Base-by-base conservation (phyloP, 2,329 filamentous ascomycete genomes). In the Fusarium veterinarium region DNA sequence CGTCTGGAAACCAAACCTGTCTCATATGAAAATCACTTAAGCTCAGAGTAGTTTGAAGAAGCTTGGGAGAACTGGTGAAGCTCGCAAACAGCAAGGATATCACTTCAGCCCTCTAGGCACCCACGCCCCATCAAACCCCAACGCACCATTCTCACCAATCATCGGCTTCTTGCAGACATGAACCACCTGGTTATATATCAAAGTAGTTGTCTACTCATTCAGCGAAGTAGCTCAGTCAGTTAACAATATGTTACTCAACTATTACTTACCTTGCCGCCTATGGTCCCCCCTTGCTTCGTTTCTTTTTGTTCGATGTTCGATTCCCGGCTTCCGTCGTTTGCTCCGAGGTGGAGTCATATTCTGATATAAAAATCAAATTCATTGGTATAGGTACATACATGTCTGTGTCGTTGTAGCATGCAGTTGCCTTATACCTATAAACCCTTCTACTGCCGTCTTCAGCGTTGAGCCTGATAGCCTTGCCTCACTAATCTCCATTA, bases 221-320 rank as follows among this genome's bases (percentile, higher is more conserved):
- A 74, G 71, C 64, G 67, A 75, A 77, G 71, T 76, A 77, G 71
- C 74, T 71, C 56, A 66, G 46, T 38, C 19, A 46, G 28, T 45
- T 67, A 60, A 64, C 45, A n/a, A 53, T 58, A 23, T 35, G 48
- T 41, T 41, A 42, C 23, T 45, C 40, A 33, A 28, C 33, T 30
- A 37, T 51, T 31, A 16, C 64, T 44, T 70, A 74, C 60, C 71
- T 75, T 69, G 66, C 59, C 37, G 56, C 59, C 60, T 44, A 67
- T 75, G 64, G 51, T 51, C 56, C 58, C 71, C 41, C 51, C 58
- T 48, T 38, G 48, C 64, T 74, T 74, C 60, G 64, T 45, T 74
- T 41, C 61, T 63, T 66, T 52, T 64, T 61, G 37, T 28, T 20
- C 20, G 4, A 20, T 25, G 63, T 73, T 76, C 67, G 58, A 69